Conservation (phyloP, 345 rosid genomes). For the Noccaea bulbosa region DNA sequence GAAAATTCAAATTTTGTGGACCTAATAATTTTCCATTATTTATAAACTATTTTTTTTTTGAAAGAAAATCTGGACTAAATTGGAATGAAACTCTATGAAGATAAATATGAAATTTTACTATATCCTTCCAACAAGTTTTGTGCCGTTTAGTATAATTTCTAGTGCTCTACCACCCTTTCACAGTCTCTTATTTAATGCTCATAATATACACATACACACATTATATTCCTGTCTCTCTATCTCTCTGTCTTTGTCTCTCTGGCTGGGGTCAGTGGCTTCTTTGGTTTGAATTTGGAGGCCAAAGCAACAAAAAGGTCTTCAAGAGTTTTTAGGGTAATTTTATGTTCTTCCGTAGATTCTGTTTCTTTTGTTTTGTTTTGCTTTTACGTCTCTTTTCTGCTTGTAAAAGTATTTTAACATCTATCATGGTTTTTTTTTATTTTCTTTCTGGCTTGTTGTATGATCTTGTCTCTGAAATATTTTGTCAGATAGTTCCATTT, state of each 20-base stretch:
- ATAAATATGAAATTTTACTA: conserved; percentile 18
- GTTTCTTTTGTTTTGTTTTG: background rate
- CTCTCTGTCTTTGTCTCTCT: background rate
- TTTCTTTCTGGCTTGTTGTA: background rate
- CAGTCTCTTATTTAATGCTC: conserved; percentile 10
- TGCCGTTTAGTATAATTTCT: conserved; percentile 13
- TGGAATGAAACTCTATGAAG: conserved; percentile 35
- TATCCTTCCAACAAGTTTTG: conserved; percentile 7
- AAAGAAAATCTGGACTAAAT: conserved; percentile 15
- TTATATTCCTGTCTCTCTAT: background rate
- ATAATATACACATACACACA: background rate
- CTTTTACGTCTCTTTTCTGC: background rate
- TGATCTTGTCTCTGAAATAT: conserved; percentile 3
- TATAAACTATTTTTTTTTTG: background rate
- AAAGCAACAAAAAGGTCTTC: conserved; percentile 1
- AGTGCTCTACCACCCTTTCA: conserved; percentile 7
- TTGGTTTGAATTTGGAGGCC: conserved; percentile 23
- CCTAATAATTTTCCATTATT: background rate
- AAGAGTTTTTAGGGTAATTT: conserved; percentile 7
- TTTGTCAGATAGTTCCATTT: conserved; percentile 13
- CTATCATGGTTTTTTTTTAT: background rate
- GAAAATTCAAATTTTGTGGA: background rate
- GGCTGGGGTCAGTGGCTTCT: conserved; percentile 23
- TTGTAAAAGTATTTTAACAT: background rate
- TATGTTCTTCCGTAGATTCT: conserved; percentile 4